Percentiles rank a stretch among this genome's conserved stretches.
phyloP scores from a whole-genome alignment of 768 basidiomycete genomes.

The Fomitopsis pulvina region DNA sequence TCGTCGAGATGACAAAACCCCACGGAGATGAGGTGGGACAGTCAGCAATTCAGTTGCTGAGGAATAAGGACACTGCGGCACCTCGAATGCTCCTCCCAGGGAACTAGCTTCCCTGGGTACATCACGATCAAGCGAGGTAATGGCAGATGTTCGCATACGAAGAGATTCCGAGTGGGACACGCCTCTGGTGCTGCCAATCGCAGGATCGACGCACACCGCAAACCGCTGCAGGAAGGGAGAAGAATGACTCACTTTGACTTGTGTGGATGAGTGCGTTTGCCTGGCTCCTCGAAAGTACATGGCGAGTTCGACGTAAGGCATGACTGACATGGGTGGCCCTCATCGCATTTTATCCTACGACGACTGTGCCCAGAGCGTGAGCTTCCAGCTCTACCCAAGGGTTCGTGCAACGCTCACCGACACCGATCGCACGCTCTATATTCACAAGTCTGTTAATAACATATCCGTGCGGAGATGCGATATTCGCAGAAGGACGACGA shows the following conservation, averaged over 20 bases:
- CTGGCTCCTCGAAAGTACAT: conserved; percentile 84
- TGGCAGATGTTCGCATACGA: no score
- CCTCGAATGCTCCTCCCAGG: no score
- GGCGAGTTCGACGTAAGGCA: conserved; percentile 77
- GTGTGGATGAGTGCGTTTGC: conserved; percentile 79
- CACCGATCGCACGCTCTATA: conserved; percentile 84
- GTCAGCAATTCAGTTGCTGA: no score
- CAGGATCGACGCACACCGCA: no score
- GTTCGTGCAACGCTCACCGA: conserved; percentile 47
- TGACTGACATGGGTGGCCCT: conserved; percentile 85
- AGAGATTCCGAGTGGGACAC: no score
- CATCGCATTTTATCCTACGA: conserved; percentile 81
- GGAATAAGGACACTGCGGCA: no score
- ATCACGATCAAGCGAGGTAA: no score
- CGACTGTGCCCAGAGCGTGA: conserved; percentile 40
- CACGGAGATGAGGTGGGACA: no score
- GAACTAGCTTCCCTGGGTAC: no score
- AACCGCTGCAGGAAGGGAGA: background rate
- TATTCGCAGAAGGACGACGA: conserved; percentile 14
- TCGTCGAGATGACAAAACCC: no score
- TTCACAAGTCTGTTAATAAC: background rate
- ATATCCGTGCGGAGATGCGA: no score
- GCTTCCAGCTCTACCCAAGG: background rate
- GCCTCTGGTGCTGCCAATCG: no score
- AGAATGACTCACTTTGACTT: conserved; percentile 68